Evolutionary conservation across 805 yeast genomes (phyloP).

Genomic region (Helenozyma rhizophorensis): DNA sequence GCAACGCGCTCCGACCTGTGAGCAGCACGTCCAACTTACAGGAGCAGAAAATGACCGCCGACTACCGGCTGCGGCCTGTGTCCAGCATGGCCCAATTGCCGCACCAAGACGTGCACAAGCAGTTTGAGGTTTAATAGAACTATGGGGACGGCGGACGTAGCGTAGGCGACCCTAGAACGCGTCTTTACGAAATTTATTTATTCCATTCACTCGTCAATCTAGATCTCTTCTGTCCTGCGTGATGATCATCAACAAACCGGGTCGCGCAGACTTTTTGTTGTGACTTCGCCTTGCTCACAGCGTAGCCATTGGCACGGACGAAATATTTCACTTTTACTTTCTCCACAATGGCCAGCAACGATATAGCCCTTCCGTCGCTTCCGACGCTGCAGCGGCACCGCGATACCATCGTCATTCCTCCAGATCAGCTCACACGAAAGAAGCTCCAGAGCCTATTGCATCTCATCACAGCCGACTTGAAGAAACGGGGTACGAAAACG

Average conservation of each 20-base stretch:
- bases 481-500: slow-evolving; percentile 53
- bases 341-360: slow-evolving; percentile 2
- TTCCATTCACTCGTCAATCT: too few species aligned
- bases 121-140: slow-evolving; percentile 7
- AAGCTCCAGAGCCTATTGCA: slow-evolving; percentile 67
- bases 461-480: slow-evolving; percentile 66
- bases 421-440: slow-evolving; percentile 52
- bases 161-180: too few species aligned
- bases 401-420: slow-evolving; percentile 7
- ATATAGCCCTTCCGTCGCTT: slow-evolving; percentile 14
- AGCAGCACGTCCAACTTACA: slow-evolving; percentile 32
- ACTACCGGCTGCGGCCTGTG: slow-evolving; percentile 12
- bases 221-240: neutral
- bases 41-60: slow-evolving; percentile 9
- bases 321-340: neutral
- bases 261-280: neutral
- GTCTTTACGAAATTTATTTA: too few species aligned
- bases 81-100: slow-evolving; percentile 15
- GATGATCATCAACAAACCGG: too few species aligned
- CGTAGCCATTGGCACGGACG: neutral
- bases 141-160: too few species aligned
- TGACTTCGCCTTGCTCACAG: too few species aligned
- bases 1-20: slow-evolving; percentile 19
- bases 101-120: slow-evolving; percentile 5
- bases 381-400: slow-evolving; percentile 7